A percentile compares a stretch with the other conserved stretches of the same genome.
Evolutionary conservation across 1,284 basidiomycete genomes (phyloP).

Genomic region (Malassezia sympodialis): DNA sequence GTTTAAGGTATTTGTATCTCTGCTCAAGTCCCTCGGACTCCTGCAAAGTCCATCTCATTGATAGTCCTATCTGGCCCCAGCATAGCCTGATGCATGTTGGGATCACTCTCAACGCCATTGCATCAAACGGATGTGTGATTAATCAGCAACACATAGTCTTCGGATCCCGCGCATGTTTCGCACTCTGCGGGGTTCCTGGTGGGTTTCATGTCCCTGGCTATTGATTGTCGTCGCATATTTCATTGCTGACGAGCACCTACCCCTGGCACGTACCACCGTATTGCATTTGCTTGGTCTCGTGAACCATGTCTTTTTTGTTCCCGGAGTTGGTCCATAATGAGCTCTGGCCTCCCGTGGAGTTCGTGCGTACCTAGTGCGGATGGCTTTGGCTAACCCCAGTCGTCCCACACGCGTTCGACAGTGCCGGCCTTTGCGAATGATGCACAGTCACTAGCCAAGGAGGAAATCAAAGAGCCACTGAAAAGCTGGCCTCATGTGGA

Average conservation of each 20-base stretch:
- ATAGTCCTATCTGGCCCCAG: no score
- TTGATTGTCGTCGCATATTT: not conserved
- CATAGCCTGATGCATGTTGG: no score
- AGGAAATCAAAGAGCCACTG: conserved; percentile 26
- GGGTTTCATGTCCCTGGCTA: no score
- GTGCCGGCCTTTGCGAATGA: conserved; percentile 24
- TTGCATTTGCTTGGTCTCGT: not conserved
- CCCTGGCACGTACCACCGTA: no score
- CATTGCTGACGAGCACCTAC: no score
- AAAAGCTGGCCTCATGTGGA: conserved; percentile 40
- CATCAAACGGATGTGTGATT: no score
- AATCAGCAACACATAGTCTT: no score
- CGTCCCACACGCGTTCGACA: conserved; percentile 36
- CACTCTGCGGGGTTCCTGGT: no score
- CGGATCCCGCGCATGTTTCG: no score
- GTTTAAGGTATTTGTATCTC: conserved; percentile 14
- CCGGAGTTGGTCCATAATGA: conserved; percentile 39
- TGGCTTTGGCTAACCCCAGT: conserved; percentile 16
- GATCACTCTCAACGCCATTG: no score
- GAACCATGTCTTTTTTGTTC: conserved; percentile 27
- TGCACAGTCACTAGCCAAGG: not conserved
- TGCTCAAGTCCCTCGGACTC: conserved; percentile 7
- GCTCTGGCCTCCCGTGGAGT: conserved; percentile 35
- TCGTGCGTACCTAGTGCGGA: conserved; percentile 26
- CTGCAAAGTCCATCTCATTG: not conserved